phyloP scores from a whole-genome alignment of 2,329 filamentous ascomycete species.

The Ophiostoma piceae region DNA sequence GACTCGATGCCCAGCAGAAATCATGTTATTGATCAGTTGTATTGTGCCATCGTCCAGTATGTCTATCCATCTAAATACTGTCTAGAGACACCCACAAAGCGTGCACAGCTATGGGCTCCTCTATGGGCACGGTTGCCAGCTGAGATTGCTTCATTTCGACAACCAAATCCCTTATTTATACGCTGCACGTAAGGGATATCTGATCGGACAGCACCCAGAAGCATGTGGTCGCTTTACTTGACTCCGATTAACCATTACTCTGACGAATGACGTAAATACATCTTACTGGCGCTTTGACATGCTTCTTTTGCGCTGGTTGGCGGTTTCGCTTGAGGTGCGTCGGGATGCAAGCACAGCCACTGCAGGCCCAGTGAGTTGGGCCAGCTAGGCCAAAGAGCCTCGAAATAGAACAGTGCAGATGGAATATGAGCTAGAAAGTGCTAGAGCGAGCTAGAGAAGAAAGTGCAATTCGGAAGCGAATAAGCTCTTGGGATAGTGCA shows the following conservation, averaged over 20 bases:
- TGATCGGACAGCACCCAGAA: background rate
- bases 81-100: background rate
- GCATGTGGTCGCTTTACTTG: background rate
- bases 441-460: background rate
- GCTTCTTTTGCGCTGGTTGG: background rate
- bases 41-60: background rate
- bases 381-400: background rate
- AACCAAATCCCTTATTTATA: background rate
- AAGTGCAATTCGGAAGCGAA: background rate
- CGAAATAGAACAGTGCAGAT: constrained; percentile 1
- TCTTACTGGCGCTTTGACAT: background rate
- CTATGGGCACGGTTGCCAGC: background rate
- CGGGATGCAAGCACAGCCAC: constrained; percentile 7
- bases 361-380: background rate
- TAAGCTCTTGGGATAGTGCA: background rate
- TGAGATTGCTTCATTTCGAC: background rate
- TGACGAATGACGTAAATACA: background rate
- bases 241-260: background rate
- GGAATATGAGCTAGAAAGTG: background rate
- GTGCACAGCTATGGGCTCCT: background rate
- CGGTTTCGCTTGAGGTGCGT: background rate
- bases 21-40: background rate
- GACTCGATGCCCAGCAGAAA: background rate
- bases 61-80: background rate
- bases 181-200: background rate